These are phyloP conservation scores for Solanum hybrid DNA, from an alignment of 305 asterid species.

Conservation along the genomic window DNA sequence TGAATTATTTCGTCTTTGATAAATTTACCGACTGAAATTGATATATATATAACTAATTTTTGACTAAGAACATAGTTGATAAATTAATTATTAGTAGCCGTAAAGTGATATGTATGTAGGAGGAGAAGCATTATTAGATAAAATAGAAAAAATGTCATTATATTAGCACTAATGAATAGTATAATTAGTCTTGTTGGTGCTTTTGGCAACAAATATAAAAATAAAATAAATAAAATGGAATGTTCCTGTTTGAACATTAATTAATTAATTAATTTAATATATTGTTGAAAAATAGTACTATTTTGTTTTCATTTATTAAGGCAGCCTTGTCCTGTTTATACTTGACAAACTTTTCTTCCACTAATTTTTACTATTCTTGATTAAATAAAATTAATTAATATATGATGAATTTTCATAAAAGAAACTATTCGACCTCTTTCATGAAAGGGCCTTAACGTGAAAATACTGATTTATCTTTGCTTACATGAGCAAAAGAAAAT, in stretches of 20 bases:
- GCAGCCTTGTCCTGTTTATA: background rate
- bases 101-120: background rate
- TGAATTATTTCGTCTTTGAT: background rate
- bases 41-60: background rate
- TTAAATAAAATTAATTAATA: background rate
- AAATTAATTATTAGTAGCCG: background rate
- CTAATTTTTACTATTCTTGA: background rate
- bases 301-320: background rate
- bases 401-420: background rate
- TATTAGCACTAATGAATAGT: background rate
- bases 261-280: background rate
- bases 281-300: background rate
- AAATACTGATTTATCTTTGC: no score
- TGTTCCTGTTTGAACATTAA: background rate
- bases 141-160: background rate
- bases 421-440: background rate
- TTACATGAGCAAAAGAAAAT: no score
- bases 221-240: background rate
- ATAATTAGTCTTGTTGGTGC: background rate
- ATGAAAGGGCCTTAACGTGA: background rate
- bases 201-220: background rate
- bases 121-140: background rate
- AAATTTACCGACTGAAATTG: background rate
- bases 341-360: background rate
- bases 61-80: background rate